Percentiles rank a stretch among this genome's conserved stretches.
These are phyloP conservation scores for Beauveria medogensis DNA, from an alignment of 2,329 filamentous ascomycete species.

Conservation along the genomic window DNA sequence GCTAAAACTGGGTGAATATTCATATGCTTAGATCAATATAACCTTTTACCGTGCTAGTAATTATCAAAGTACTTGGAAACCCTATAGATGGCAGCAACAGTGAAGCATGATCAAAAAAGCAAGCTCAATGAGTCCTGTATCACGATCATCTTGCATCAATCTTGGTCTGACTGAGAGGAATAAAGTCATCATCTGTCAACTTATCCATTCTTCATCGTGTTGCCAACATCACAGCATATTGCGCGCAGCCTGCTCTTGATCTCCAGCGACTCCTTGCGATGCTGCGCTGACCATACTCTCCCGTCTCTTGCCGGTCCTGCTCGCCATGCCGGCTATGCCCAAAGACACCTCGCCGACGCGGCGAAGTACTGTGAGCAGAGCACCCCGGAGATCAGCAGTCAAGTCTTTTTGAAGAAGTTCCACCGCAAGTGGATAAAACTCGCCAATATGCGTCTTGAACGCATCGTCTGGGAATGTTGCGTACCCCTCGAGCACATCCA, in stretches of 20 bases:
- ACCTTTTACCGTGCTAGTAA: too few species aligned
- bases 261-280: conserved; percentile 15
- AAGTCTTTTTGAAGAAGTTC: conserved; percentile 79
- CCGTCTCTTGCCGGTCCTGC: conserved; percentile 25
- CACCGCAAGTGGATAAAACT: conserved; percentile 80
- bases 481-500: conserved; percentile 93
- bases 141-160: too few species aligned
- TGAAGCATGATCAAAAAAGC: too few species aligned
- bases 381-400: conserved; percentile 66
- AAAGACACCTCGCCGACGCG: conserved; percentile 73
- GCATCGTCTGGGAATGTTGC: conserved; percentile 71
- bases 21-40: too few species aligned
- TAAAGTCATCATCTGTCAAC: too few species aligned
- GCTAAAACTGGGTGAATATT: too few species aligned
- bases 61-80: too few species aligned
- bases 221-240: conserved; percentile 4
- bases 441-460: conserved; percentile 70
- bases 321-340: conserved; percentile 45
- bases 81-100: too few species aligned
- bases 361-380: conserved; percentile 68
- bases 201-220: not conserved
- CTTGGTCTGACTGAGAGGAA: too few species aligned
- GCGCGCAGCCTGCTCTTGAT: conserved; percentile 9
- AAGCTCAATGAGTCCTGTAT: too few species aligned
- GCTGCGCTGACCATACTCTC: conserved; percentile 32